Evolutionary conservation across 2,329 filamentous ascomycete genomes (phyloP), one percentile per base, ranked within the genome.

Genomic region (Dothidotthia symphoricarpi): DNA sequence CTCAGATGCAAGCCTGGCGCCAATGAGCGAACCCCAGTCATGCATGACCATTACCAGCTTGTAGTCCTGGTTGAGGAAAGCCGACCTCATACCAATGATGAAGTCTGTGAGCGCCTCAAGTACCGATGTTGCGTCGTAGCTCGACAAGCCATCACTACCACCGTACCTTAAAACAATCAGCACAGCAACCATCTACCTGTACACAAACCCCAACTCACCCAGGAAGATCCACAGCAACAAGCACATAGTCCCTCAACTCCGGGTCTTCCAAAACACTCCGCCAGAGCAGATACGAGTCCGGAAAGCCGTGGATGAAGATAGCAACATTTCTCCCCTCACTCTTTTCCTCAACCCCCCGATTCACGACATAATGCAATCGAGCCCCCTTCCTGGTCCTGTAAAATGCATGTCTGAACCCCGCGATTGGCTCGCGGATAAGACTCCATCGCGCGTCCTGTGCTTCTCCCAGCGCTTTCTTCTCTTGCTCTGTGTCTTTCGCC

Each of bases 231-330:
- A 80, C 66, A 0, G 76, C 77, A 22, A 81, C 69, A 6, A 80
- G 49, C 14, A 70, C 71, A 29, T 49, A 39, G 14, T 72, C 69
- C 16, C 66, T 42, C 17, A 70, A 58, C 8, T 61, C 50, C 7
- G 64, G 41, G 0, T 70, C 72, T 26, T 59, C 58, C 14, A 80
- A 59, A 16, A 77, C 58, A 34, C 72, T 63, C 30, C 69, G 69
- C 75, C 76, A 82, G 34, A 81, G 61, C 9, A 72, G 67, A 61
- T 69, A 79, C 39, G 76, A 78, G 49, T 82, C 78, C 6, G 78
- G 78, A 41, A 80, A 82, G 25, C 78, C 78, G 56, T 81, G 78
- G 13, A 81, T 63, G 49, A 80, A 75, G 27, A 81, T 69, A 16
- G 77, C 67, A 12, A 80, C 57, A 36, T 58, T 61, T 34, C 45